These are phyloP conservation scores for Verticillium nonalfalfae DNA, from an alignment of 2,329 filamentous ascomycete species.

Conservation along the genomic window DNA sequence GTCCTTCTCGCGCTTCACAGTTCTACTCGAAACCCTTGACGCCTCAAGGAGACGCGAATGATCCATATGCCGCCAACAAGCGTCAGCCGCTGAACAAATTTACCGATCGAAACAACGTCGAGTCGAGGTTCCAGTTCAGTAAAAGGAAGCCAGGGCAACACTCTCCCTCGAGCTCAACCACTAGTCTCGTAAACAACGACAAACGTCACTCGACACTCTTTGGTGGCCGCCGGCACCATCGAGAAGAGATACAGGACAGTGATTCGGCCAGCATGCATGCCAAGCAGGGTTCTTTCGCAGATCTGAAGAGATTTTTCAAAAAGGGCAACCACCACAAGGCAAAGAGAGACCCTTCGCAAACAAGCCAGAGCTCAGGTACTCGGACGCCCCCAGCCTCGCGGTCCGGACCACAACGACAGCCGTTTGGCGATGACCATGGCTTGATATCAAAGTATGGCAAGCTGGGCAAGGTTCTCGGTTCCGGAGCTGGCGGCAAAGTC, in stretches of 20 bases:
- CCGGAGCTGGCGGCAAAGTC: constrained; percentile 90
- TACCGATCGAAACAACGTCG: constrained; percentile 56
- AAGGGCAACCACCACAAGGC: constrained; percentile 64
- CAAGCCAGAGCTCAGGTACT: constrained; percentile 26
- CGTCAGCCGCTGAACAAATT: constrained; percentile 64
- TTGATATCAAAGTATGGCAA: constrained; percentile 91
- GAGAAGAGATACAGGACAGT: constrained; percentile 38
- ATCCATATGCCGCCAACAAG: constrained; percentile 81
- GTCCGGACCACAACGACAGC: constrained; percentile 35
- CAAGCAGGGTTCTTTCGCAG: constrained; percentile 78
- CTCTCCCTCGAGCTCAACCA: constrained; percentile 46
- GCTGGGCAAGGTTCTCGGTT: constrained; percentile 87
- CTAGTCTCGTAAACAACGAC: constrained; percentile 43
- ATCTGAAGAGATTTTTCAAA: constrained; percentile 95
- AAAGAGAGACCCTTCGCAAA: constrained; percentile 47
- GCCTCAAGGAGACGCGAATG: constrained; percentile 71
- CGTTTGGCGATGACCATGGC: constrained; percentile 91
- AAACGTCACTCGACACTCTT: constrained; percentile 45
- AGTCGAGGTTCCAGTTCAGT: constrained; percentile 80
- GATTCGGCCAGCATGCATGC: constrained; percentile 39
- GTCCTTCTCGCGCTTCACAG: constrained; percentile 57
- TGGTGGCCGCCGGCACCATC: constrained; percentile 26
- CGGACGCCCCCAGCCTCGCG: constrained; percentile 42
- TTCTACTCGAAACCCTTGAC: constrained; percentile 71
- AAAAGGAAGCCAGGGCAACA: constrained; percentile 58